Base-by-base conservation (phyloP, 441 rosid species). In the Erysimum cheiri region DNA sequence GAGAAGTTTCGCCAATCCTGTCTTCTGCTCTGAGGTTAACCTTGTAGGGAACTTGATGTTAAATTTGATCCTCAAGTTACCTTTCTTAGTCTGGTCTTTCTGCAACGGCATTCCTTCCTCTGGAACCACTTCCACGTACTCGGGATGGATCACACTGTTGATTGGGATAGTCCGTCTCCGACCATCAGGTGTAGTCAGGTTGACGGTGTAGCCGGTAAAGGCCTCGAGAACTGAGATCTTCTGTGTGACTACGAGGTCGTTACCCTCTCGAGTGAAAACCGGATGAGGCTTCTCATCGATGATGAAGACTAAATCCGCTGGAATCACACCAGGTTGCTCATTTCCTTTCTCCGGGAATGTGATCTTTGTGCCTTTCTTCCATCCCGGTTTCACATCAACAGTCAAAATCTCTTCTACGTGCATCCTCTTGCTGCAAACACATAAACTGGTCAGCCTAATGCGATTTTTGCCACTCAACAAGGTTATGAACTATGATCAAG, bases 331-430 rank as follows among this genome's bases (percentile, higher is more conserved):
- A 1, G 88, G 88, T 33, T 79, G 84, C 47, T 81, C 82, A 15
- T 88, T 80, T 2, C 90, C 93, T 74, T 84, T 88, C 82, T 81
- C 88, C 0, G 81, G 80, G 77, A 85, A 85, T 22, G 85, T 84
- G 76, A 88, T 84, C 82, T 84, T 87, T 29, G 88, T 88, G 11
- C 88, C 93, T 67, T 84, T 84, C 80, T 88, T 88, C 93, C 90
- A 84, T 6, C 90, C 93, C 0, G 86, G 88, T 64, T 81, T 88
- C 61, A 85, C 81, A 32, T 80, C 79, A 26, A 85, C 78, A 5
- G 82, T 79, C 26, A 85, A 59, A 35, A 85, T 83, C 81, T 88
- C 93, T 66, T 88, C 87, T 37, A 76, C 85, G 24, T 53, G 69
- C 73, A 60, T 70, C 6, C 81, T 71, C 57, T 67, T 84, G 19